These are phyloP conservation scores for Peronospora destructor DNA, from an alignment of 352 stramenopile genomes.

Conservation along the genomic window DNA sequence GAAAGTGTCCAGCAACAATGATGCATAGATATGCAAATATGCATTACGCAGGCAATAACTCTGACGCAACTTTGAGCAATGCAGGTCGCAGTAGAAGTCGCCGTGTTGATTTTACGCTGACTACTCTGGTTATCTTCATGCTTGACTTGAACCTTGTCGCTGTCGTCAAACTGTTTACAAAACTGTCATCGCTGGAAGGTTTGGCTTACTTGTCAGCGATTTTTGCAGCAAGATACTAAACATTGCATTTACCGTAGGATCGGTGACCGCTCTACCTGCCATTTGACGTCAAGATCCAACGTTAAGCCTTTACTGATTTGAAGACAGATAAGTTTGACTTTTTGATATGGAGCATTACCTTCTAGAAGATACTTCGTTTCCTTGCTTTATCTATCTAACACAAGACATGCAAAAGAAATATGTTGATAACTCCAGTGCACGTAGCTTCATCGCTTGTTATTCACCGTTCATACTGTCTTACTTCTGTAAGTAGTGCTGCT, in stretches of 20 bases:
- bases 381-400: not conserved
- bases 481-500: conserved; percentile 26
- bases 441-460: conserved; percentile 24
- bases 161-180: conserved; percentile 36
- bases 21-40: too few relatives aligned
- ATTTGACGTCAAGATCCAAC: conserved; percentile 70
- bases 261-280: conserved; percentile 19
- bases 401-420: too few relatives aligned
- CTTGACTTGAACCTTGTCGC: conserved; percentile 69
- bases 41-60: too few relatives aligned
- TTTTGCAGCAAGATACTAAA: too few relatives aligned
- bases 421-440: not conserved
- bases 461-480: conserved; percentile 32
- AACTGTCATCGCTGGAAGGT: too few relatives aligned
- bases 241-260: too few relatives aligned
- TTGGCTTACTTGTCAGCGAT: too few relatives aligned
- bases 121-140: too few relatives aligned
- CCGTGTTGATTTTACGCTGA: too few relatives aligned
- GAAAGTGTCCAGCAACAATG: conserved; percentile 47
- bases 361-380: conserved; percentile 59
- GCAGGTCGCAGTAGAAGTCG: too few relatives aligned
- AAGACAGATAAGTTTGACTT: conserved; percentile 56
- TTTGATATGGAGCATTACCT: conserved; percentile 35
- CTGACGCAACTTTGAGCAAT: too few relatives aligned
- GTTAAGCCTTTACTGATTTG: conserved; percentile 66